A percentile compares a stretch with the other conserved stretches of the same genome.
Conservation (phyloP, 345 rosid genomes). For the Populus ilicifolia region DNA sequence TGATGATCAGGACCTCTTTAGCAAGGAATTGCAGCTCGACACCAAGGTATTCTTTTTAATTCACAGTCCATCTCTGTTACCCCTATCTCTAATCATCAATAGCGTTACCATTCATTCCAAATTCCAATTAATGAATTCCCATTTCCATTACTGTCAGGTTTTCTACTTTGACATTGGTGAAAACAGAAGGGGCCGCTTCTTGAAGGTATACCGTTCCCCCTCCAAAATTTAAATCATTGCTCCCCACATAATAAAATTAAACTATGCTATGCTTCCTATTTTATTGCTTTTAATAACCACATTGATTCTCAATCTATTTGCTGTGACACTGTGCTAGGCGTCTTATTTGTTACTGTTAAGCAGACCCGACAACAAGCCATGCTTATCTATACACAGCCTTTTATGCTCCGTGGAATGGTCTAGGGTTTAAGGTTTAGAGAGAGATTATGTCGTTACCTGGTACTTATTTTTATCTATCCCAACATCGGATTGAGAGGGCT, state of each 20-base stretch:
- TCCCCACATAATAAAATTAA: background rate
- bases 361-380: background rate
- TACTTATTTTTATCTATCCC: background rate
- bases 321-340: background rate
- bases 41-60: constrained; percentile 52
- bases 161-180: constrained; percentile 97
- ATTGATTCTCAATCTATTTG: background rate
- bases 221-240: background rate
- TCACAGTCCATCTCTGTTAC: background rate
- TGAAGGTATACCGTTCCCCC: constrained; percentile 49
- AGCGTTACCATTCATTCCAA: background rate
- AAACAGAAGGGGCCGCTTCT: constrained; percentile 89
- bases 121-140: background rate
- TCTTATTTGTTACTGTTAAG: background rate
- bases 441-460: background rate
- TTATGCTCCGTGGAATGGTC: background rate
- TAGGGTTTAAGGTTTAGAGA: background rate
- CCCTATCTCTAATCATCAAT: background rate
- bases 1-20: constrained; percentile 79
- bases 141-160: constrained; percentile 38
- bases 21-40: constrained; percentile 97
- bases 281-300: background rate
- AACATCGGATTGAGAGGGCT: background rate
- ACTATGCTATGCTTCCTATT: background rate
- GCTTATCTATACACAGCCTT: background rate